These are phyloP conservation scores for Pseudopithomyces maydicus DNA, from an alignment of 2,329 filamentous ascomycete species.

Conservation along the genomic window DNA sequence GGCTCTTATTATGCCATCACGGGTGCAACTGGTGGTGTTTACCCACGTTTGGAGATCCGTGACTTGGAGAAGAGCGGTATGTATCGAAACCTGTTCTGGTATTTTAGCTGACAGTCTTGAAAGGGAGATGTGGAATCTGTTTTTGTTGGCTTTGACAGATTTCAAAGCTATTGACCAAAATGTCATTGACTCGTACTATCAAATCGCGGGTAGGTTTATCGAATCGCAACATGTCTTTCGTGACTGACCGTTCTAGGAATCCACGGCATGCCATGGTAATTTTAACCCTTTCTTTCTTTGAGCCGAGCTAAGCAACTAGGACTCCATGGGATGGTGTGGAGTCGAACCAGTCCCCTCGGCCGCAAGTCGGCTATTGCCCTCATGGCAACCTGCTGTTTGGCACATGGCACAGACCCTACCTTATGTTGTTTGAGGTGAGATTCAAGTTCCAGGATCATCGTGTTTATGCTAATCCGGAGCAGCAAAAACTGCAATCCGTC, in stretches of 20 bases:
- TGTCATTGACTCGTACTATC: constrained; percentile 71
- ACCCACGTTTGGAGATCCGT: constrained; percentile 66
- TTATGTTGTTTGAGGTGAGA: constrained; percentile 62
- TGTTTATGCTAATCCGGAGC: constrained; percentile 3
- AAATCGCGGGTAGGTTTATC: constrained; percentile 66
- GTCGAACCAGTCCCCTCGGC: not conserved
- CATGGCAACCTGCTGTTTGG: constrained; percentile 78
- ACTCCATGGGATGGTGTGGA: constrained; percentile 59
- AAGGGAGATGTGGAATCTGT: constrained; percentile 71
- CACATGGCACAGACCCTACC: constrained; percentile 82
- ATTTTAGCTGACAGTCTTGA: too few relatives aligned
- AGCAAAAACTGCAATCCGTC: constrained; percentile 23
- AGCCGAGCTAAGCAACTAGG: constrained; percentile 30
- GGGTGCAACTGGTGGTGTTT: constrained; percentile 26
- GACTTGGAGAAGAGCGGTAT: constrained; percentile 60
- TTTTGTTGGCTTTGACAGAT: constrained; percentile 71
- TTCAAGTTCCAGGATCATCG: constrained; percentile 11
- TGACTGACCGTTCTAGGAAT: constrained; percentile 16
- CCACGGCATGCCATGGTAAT: constrained; percentile 25
- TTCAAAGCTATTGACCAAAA: constrained; percentile 70
- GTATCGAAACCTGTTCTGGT: too few relatives aligned
- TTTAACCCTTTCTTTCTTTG: not conserved
- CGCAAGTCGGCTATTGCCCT: constrained; percentile 69
- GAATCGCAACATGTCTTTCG: not conserved
- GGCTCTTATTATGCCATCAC: constrained; percentile 26